Conservation (phyloP, 139 green algal species). For the Yamagishiella unicocca region DNA sequence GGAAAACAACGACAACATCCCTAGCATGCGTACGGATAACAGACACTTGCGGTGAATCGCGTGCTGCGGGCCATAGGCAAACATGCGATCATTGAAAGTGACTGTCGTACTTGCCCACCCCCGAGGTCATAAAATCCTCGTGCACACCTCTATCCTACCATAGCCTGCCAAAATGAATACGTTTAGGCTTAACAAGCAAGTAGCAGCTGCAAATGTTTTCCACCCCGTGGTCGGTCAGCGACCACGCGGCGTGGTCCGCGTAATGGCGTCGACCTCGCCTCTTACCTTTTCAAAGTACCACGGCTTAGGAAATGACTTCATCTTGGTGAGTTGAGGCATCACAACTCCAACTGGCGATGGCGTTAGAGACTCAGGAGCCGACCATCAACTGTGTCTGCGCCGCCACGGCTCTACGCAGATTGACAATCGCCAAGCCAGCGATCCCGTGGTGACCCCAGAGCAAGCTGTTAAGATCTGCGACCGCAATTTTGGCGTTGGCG, state of each 20-base stretch:
- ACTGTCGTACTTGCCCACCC: not conserved
- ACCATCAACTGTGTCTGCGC: not conserved
- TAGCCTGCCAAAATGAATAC: not conserved
- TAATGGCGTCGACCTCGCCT: not conserved
- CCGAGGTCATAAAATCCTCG: not conserved
- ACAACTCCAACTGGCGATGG: not conserved
- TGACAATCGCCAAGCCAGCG: constrained; percentile 88
- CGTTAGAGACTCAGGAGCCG: no score
- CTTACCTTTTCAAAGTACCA: constrained; percentile 97
- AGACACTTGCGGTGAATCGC: not conserved
- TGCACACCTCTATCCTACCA: not conserved
- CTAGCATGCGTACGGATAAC: not conserved
- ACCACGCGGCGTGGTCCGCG: not conserved
- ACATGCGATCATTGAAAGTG: not conserved
- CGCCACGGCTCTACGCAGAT: constrained; percentile 67
- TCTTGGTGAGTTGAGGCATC: constrained; percentile 77
- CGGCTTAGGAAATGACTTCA: constrained; percentile 99
- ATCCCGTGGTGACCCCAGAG: constrained; percentile 83
- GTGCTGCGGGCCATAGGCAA: not conserved
- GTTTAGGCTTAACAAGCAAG: not conserved
- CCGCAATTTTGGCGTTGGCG: constrained; percentile 97
- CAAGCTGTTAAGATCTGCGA: constrained; percentile 92
- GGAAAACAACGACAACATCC: not conserved
- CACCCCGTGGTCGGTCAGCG: not conserved
- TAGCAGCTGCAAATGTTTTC: not conserved